These are phyloP conservation scores for Acacia crassicarpa DNA, from an alignment of 306 rosid species.

Conservation along the genomic window DNA sequence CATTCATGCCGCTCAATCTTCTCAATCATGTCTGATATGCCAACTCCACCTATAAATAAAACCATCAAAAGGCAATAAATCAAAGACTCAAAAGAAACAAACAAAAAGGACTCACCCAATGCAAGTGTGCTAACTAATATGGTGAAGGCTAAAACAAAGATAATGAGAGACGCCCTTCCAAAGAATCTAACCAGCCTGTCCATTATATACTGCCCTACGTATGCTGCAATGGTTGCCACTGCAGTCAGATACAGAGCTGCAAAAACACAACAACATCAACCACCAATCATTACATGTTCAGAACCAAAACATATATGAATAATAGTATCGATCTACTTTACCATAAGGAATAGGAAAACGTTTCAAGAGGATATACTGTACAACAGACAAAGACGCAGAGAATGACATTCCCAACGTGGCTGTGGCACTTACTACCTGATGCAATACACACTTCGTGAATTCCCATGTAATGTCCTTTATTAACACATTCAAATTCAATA, in stretches of 20 bases:
- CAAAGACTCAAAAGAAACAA: not conserved
- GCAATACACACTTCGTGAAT: not conserved
- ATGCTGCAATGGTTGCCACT: slow-evolving; percentile 65
- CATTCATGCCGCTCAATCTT: slow-evolving; percentile 32
- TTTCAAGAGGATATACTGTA: slow-evolving; percentile 70
- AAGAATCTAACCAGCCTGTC: slow-evolving; percentile 52
- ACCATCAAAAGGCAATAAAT: not conserved
- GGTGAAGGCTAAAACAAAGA: slow-evolving; percentile 63
- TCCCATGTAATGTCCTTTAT: not conserved
- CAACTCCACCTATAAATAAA: slow-evolving; percentile 66
- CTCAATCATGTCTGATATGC: slow-evolving; percentile 53
- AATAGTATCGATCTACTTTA: too few relatives aligned
- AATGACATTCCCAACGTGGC: slow-evolving; percentile 88
- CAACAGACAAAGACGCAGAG: slow-evolving; percentile 87
- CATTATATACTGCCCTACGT: slow-evolving; percentile 65
- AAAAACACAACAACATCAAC: not conserved
- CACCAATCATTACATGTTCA: not conserved
- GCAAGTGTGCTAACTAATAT: slow-evolving; percentile 35
- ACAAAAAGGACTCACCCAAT: not conserved
- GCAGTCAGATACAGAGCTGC: slow-evolving; percentile 32
- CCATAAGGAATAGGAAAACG: slow-evolving; percentile 90
- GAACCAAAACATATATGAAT: not conserved
- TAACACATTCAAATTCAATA: not conserved
- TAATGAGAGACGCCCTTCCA: slow-evolving; percentile 74
- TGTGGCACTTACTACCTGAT: slow-evolving; percentile 82